Conservation (phyloP, 495 filamentous ascomycete genomes). For the Penicillium soppii region DNA sequence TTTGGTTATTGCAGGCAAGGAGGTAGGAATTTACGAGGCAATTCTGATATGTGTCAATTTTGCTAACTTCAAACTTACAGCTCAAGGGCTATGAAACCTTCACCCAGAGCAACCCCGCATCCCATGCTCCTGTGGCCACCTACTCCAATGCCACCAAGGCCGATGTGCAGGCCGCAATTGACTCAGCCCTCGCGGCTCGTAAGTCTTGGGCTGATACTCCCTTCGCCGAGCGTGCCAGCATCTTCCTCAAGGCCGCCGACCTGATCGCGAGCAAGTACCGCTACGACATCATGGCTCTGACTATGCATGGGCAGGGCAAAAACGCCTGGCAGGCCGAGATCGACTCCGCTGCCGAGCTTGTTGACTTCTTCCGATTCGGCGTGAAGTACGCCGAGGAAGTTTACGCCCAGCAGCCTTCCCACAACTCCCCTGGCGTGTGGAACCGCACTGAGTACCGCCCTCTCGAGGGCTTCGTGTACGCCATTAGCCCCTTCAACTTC, state of each 20-base stretch:
- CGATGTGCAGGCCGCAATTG: slow-evolving; percentile 74
- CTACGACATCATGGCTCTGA: slow-evolving; percentile 89
- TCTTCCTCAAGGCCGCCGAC: slow-evolving; percentile 93
- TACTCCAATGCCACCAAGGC: slow-evolving; percentile 73
- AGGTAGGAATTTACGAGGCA: slow-evolving; percentile 45
- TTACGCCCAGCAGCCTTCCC: slow-evolving; percentile 77
- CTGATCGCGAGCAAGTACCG: slow-evolving; percentile 86
- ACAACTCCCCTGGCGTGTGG: slow-evolving; percentile 77
- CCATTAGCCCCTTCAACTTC: slow-evolving; percentile 86
- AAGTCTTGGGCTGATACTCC: slow-evolving; percentile 75
- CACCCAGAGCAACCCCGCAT: slow-evolving; percentile 71
- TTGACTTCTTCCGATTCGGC: slow-evolving; percentile 85
- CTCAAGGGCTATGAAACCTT: slow-evolving; percentile 37
- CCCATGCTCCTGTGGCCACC: slow-evolving; percentile 72
- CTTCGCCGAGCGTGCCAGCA: slow-evolving; percentile 85
- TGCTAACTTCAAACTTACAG: slow-evolving; percentile 10
- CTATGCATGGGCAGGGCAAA: slow-evolving; percentile 93
- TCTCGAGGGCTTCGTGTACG: slow-evolving; percentile 85
- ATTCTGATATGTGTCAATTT: neutral
- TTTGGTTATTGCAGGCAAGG: slow-evolving; percentile 73
- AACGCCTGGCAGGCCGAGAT: slow-evolving; percentile 97
- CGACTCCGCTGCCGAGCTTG: slow-evolving; percentile 87
- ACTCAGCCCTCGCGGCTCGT: slow-evolving; percentile 78
- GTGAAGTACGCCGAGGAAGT: slow-evolving; percentile 86
- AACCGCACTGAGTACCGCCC: slow-evolving; percentile 81